Evolutionary conservation across 139 green algal species (phyloP), one percentile per base, ranked within the genome.

Genomic region (Pedinophyceae sp.): DNA sequence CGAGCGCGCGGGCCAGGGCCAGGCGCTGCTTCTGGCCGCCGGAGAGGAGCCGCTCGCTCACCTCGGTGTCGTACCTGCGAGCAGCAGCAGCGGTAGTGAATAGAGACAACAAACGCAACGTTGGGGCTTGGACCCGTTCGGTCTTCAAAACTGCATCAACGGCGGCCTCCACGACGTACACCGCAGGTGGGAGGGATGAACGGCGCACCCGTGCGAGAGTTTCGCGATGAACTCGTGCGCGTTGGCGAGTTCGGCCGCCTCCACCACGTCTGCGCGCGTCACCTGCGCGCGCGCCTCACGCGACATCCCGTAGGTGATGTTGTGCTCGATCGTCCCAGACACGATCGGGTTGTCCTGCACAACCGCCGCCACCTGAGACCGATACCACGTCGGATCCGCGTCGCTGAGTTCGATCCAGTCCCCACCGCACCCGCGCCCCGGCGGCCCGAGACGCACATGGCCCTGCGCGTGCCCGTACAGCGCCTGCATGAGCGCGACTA

Each of bases 151-250:
- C 34, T 13, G 10, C 34, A 43, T 43, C 10, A 43, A 43, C 15
- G 10, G 47, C 15, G 47, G 10, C 15, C 7, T 52, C 24, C 47
- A 52, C 47, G 25, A 29, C 15, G 47, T 15, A 34, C 10, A 34
- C 24, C 34, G 10, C 34, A 43, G 10, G 10, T 13, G 34, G 34
- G 7, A 43, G 10, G 10, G 7, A 52, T 7, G 10, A 10, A 18
- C 15, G 47, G 24, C 10, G 34, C 55, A 59, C 27, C 75, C 74
- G 3, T 79, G 46, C 1, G 84, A 83, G 19, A 93, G 68, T 0
- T 49, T 30, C 17, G 50, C 43, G 54, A 94, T 86, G 68, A 94
- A 93, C 34, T 77, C 64, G 55, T 83, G 67, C 0, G 81, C 83
- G 53, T 93, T 87, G 27, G 83, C 73, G 1, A 74, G 57, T 28